Conservation (phyloP, 768 basidiomycete species). For the Suillus sp. region DNA sequence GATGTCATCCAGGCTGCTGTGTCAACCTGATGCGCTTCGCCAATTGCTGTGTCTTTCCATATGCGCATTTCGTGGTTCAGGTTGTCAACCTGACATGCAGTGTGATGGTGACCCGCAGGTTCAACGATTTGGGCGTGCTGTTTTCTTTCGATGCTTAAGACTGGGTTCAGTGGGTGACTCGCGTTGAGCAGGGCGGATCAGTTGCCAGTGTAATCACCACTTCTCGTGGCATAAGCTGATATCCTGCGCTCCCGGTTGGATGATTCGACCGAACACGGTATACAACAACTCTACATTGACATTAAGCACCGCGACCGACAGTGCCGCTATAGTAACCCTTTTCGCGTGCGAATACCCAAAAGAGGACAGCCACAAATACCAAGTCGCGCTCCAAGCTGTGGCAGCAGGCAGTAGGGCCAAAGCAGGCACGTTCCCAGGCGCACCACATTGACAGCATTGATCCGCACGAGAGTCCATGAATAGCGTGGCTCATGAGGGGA, state of each 20-base stretch:
- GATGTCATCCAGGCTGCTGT: background rate
- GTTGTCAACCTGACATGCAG: conserved; percentile 1
- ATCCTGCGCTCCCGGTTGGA: conserved; percentile 66
- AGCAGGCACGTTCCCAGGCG: conserved; percentile 47
- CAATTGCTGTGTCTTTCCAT: background rate
- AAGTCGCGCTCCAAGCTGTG: conserved; percentile 45
- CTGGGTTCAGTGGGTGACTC: background rate
- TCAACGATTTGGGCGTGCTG: background rate
- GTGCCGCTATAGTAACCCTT: conserved; percentile 23
- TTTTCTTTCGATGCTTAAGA: background rate
- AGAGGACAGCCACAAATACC: conserved; percentile 24
- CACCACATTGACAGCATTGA: conserved; percentile 64
- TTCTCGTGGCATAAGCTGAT: background rate
- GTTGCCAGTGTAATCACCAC: background rate
- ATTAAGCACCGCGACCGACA: conserved; percentile 43
- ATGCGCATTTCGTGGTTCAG: background rate
- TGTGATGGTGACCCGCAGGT: background rate
- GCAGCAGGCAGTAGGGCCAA: conserved; percentile 50
- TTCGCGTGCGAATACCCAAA: conserved; percentile 46
- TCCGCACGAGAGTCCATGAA: conserved; percentile 76
- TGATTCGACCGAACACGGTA: conserved; percentile 33
- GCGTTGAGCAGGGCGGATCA: background rate
- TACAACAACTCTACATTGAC: conserved; percentile 41
- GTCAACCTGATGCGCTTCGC: background rate
- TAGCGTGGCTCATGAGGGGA: conserved; percentile 53